Percentiles rank a stretch among this genome's conserved stretches.
phyloP scores from a whole-genome alignment of 441 rosid genomes.

The Gossypium armourianum region DNA sequence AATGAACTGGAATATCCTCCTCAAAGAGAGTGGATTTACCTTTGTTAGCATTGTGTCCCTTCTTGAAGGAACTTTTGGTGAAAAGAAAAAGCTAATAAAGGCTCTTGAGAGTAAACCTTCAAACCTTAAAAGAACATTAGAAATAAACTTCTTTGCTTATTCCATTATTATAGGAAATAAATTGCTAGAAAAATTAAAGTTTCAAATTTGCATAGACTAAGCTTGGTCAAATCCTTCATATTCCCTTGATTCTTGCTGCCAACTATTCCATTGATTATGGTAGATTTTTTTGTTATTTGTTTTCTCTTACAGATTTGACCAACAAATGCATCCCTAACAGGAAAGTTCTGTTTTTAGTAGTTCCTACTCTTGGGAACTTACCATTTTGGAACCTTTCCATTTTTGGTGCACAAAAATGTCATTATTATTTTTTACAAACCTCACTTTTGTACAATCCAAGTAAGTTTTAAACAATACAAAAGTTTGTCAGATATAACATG shows the following conservation, averaged over 20 bases:
- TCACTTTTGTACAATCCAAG: no score
- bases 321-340: no score
- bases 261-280: background rate
- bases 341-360: no score
- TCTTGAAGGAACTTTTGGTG: background rate
- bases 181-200: background rate
- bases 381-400: no score
- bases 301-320: no score
- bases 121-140: background rate
- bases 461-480: no score
- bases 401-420: no score
- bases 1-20: background rate
- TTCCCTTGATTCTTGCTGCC: background rate
- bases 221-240: background rate
- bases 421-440: no score
- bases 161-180: background rate
- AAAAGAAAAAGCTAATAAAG: background rate
- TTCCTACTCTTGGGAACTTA: no score
- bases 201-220: background rate
- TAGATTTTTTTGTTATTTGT: no score
- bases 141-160: background rate
- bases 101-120: background rate
- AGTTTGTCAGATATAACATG: no score
- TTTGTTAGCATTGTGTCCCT: background rate
- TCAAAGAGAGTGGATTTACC: background rate